Evolutionary conservation across 164 flowering plant genomes (phyloP), one percentile per base, ranked within the genome.

Genomic region (Magnolia officinalis): DNA sequence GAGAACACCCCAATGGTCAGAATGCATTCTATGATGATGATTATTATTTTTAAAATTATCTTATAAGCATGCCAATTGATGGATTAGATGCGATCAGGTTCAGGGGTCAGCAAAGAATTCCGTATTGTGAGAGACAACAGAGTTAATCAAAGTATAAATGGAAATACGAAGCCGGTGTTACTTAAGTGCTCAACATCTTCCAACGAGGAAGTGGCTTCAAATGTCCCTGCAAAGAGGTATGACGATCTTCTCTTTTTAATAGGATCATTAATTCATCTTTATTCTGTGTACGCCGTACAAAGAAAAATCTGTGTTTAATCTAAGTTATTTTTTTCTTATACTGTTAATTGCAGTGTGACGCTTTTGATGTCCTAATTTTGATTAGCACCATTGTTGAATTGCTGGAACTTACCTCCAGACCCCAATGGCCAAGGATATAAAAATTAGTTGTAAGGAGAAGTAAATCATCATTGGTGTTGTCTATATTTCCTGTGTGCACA

Each of bases 101-200:
- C 91, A 89, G 96, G 90, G 67, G 78, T 79, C 21, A 87, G 81
- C 82, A 81, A 84, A 79, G 92, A 92, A 84, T 94, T 96, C 68
- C 96, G 99, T 76, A 83, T 96, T 81, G 98, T 96, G 77, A 86
- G 91, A 76, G 99, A 96, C 85, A 96, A 96, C 80, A 88, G 97
- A 85, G 86, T 86, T 31, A 90, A 84, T 77, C 93, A 84, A 71
- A 90, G 79, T 78, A 18, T 78, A 24, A 75, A 74, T 71, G 81
- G 52, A 64, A 92, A 88, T 76, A 20, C 63, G 50, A 86, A 85
- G 79, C 80, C 90, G 79, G 79, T 81, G 72, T 79, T 81, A 45
- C 70, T 51, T 23, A 86, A 83, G 67, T 76, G 70, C 67, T 75
- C 88, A 61, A 63, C 81, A 16, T 83, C 89, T 1, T 37, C 74